Evolutionary conservation across 2,329 filamentous ascomycete species (phyloP).

Genomic region (Tolypocladium paradoxum): DNA sequence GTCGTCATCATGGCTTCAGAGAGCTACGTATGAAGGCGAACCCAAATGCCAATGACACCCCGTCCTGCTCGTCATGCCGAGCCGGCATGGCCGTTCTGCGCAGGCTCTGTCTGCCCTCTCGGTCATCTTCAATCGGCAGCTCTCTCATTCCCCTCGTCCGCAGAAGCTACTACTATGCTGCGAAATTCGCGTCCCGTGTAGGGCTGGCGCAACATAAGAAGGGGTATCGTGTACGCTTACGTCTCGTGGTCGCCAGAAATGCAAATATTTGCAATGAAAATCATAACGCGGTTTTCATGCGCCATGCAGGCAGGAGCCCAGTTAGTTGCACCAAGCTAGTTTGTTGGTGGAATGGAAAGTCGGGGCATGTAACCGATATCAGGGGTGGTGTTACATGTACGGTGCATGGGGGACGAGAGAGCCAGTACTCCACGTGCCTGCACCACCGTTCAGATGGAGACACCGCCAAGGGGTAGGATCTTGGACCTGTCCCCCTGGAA

Average conservation of each 20-base stretch:
- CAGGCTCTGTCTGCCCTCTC: not conserved
- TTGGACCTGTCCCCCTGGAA: slow-evolving; percentile 55
- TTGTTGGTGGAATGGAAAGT: not conserved
- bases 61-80: not conserved
- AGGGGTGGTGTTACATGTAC: not conserved
- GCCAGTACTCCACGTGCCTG: not conserved
- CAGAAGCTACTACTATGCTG: not conserved
- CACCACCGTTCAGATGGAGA: slow-evolving; percentile 21
- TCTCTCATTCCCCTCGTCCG: not conserved
- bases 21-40: slow-evolving; percentile 1
- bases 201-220: not conserved
- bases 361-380: not conserved
- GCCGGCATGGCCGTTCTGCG: not conserved
- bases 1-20: not conserved
- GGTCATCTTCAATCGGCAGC: not conserved
- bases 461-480: slow-evolving; percentile 46
- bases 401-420: not conserved
- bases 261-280: not conserved
- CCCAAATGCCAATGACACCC: not conserved
- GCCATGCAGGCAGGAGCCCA: not conserved
- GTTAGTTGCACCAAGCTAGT: not conserved
- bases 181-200: not conserved
- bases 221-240: slow-evolving; percentile 4
- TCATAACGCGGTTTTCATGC: not conserved
- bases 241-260: slow-evolving; percentile 1